Percentiles rank a stretch among this genome's conserved stretches.
These are phyloP conservation scores for Ziziphus jujuba DNA, from an alignment of 306 rosid genomes.

Conservation along the genomic window DNA sequence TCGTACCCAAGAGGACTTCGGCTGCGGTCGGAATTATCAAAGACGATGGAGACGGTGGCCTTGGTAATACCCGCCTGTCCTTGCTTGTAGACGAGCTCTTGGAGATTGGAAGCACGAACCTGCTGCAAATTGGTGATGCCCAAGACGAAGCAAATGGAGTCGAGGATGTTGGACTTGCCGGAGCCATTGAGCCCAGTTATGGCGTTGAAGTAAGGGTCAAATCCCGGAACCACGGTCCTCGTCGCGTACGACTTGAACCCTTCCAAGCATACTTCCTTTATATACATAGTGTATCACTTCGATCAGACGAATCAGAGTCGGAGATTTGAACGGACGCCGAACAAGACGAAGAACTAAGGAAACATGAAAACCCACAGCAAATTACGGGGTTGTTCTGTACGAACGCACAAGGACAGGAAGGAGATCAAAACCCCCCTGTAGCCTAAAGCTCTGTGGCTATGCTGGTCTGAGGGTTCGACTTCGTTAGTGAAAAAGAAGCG, in stretches of 20 bases:
- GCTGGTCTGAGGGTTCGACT: too few species aligned
- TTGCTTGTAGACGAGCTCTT: constrained; percentile 95
- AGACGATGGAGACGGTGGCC: constrained; percentile 85
- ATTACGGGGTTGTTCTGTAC: neutral
- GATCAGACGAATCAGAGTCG: neutral
- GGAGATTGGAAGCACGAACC: constrained; percentile 91
- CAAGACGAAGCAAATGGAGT: constrained; percentile 85
- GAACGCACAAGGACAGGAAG: neutral
- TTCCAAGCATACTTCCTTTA: constrained; percentile 85
- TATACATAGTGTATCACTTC: constrained; percentile 40
- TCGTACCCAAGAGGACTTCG: constrained; percentile 92
- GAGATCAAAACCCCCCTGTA: constrained; percentile 1
- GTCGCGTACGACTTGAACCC: constrained; percentile 99
- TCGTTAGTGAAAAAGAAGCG: constrained; percentile 14
- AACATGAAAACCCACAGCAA: neutral
- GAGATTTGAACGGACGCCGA: neutral
- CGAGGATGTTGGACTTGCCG: constrained; percentile 93
- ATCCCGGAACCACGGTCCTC: constrained; percentile 85
- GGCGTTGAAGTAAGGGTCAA: constrained; percentile 87
- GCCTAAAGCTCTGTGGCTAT: neutral
- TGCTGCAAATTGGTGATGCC: constrained; percentile 94
- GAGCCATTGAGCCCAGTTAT: constrained; percentile 93
- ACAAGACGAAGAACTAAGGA: neutral
- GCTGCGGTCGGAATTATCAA: constrained; percentile 65
- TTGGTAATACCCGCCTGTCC: constrained; percentile 98